Evolutionary conservation across 2,329 filamentous ascomycete species (phyloP), one percentile per base, ranked within the genome.

Genomic region (Cladophialophora immunda): DNA sequence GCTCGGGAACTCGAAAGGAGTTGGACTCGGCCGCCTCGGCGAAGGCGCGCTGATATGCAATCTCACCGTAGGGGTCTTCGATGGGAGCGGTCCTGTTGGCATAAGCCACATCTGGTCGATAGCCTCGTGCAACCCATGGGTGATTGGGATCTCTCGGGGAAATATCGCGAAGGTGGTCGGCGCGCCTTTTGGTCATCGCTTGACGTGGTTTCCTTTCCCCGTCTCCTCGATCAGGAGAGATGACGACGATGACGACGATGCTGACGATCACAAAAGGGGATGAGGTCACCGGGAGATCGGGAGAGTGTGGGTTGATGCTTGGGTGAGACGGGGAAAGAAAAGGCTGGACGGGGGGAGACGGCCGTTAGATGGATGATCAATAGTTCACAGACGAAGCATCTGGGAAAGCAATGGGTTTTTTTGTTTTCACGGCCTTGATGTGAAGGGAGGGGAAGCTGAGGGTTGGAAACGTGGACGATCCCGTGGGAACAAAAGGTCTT

Each of bases 41-140:
- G 53, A 73, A 73, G 19, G 64, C 67, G 60, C 70, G 66, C 27
- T 72, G 70, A 55, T 73, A 73, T 22, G 71, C 70, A 11, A 62
- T 59, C 54, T 73, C 71, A 53, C 71, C 70, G 45, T 52, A 52
- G 15, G 70, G 70, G 56, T 72, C 71, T 59, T 71, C 70, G 15
- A 67, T 45, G 11, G 62, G 57, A 19, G 65, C n/a, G 5, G 55
- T 25, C 29, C 58, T 52, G 30, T 58, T 34, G 13, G 32, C 27
- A 34, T 63, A 38, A 27, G 66, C 69, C 15, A 69, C 22, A 7
- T 71, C 65, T 5, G 66, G 56, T 53, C 65, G 64, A 59, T 71
- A 70, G 11, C 69, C 68, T 68, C 69, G 58, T 52, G 57, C 41
- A 9, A 32, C 27, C 71, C 68, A 70, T 54, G 58, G 64, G 34